Evolutionary conservation across 208 protist species (phyloP).

Genomic region (Crithidia sp.): DNA sequence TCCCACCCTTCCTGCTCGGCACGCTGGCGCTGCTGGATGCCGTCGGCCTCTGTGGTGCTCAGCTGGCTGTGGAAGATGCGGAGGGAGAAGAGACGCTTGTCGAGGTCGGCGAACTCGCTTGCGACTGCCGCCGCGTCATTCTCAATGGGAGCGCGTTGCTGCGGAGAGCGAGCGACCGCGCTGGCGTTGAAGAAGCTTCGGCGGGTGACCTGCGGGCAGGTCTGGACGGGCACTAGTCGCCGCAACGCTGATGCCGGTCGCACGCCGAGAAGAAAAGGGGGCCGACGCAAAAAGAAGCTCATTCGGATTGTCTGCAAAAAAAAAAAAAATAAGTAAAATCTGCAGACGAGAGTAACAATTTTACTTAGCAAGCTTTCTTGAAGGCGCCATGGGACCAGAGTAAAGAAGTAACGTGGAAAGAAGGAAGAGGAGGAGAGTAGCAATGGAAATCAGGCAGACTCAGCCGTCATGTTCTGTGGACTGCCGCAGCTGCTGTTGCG

Average conservation of each 20-base stretch:
- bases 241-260: too few species aligned
- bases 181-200: neutral
- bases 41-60: neutral
- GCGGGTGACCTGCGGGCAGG: neutral
- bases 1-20: conserved; percentile 59
- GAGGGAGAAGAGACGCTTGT: conserved; percentile 29
- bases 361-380: too few species aligned
- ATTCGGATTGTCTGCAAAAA: neutral
- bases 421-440: too few species aligned
- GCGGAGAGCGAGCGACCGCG: neutral
- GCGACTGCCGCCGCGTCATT: neutral
- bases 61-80: conserved; percentile 17
- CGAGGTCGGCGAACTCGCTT: conserved; percentile 2
- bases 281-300: neutral
- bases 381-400: too few species aligned
- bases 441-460: too few species aligned
- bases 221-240: too few species aligned
- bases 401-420: too few species aligned
- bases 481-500: too few species aligned
- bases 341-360: too few species aligned
- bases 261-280: neutral
- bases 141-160: neutral
- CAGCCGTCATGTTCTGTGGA: too few species aligned
- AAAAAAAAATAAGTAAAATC: too few species aligned
- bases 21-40: conserved; percentile 4